Conservation (phyloP, 2,329 filamentous ascomycete genomes). For the Rasamsonia emersonii region DNA sequence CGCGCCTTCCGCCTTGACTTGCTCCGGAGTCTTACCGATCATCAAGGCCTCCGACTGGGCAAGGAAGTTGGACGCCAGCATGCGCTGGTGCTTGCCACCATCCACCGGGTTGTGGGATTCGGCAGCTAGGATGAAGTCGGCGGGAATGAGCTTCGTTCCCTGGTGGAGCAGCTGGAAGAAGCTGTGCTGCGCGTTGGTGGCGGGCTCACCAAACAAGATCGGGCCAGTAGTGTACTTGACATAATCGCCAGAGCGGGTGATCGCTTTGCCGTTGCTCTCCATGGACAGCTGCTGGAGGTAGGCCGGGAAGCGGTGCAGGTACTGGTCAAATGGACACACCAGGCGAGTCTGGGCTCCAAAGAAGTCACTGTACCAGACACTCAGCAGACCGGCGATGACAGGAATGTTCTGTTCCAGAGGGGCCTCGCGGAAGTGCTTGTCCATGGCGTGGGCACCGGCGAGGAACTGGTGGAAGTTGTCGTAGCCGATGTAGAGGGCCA, state of each 20-base stretch:
- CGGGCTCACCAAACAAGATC: slow-evolving; percentile 94
- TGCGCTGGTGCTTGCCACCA: slow-evolving; percentile 81
- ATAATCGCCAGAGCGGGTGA: slow-evolving; percentile 76
- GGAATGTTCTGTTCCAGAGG: slow-evolving; percentile 94
- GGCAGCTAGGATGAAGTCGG: slow-evolving; percentile 94
- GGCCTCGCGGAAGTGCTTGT: slow-evolving; percentile 91
- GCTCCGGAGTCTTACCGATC: slow-evolving; percentile 45
- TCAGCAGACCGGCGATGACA: slow-evolving; percentile 80
- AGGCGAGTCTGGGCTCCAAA: slow-evolving; percentile 97
- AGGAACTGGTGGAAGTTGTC: slow-evolving; percentile 98
- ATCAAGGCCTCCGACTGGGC: slow-evolving; percentile 43
- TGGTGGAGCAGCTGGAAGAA: slow-evolving; percentile 99
- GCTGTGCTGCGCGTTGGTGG: slow-evolving; percentile 98
- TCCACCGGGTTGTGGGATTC: slow-evolving; percentile 95
- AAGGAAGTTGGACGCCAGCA: slow-evolving; percentile 45
- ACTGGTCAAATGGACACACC: slow-evolving; percentile 97
- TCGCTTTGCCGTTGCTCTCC: slow-evolving; percentile 98
- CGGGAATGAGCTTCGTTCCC: slow-evolving; percentile 96
- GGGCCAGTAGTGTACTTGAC: slow-evolving; percentile 97
- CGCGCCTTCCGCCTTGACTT: slow-evolving; percentile 41
- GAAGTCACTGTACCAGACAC: slow-evolving; percentile 98
- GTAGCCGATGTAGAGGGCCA: slow-evolving; percentile 88
- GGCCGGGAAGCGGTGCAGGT: slow-evolving; percentile 96
- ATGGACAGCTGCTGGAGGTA: slow-evolving; percentile 99
- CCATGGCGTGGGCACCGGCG: slow-evolving; percentile 90